Percentiles rank a stretch among this genome's conserved stretches.
Conservation (phyloP, 192 early-diverging fungal genomes). For the Backusella tarrabulga region DNA sequence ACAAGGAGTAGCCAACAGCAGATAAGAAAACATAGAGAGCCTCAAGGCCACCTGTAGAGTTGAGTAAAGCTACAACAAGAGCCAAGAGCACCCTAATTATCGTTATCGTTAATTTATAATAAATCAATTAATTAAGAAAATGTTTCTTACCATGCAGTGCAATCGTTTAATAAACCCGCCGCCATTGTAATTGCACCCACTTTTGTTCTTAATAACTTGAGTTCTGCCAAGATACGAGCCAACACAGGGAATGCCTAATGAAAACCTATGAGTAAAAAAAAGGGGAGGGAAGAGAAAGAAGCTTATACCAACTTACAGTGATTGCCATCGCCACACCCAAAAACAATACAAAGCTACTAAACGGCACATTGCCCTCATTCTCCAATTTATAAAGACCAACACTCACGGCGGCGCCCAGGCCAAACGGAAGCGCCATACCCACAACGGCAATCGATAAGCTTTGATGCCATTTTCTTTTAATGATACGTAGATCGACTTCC, state of each 20-base stretch:
- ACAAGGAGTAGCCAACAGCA: slow-evolving; percentile 64
- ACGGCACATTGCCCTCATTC: slow-evolving; percentile 43
- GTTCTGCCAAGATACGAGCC: slow-evolving; percentile 89
- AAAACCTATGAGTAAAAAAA: neutral
- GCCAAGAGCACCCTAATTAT: slow-evolving; percentile 54
- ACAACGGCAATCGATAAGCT: slow-evolving; percentile 69
- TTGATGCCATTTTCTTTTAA: slow-evolving; percentile 52
- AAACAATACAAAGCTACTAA: slow-evolving; percentile 83
- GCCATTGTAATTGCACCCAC: slow-evolving; percentile 87
- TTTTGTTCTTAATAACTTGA: slow-evolving; percentile 74
- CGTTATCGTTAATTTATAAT: neutral
- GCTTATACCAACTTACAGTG: slow-evolving; percentile 47
- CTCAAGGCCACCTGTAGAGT: slow-evolving; percentile 63
- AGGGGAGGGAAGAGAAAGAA: too few relatives aligned
- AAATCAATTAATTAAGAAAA: too few relatives aligned
- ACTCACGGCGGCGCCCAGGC: slow-evolving; percentile 72
- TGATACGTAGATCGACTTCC: slow-evolving; percentile 71
- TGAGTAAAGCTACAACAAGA: slow-evolving; percentile 84
- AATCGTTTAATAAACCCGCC: slow-evolving; percentile 87
- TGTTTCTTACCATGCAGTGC: slow-evolving; percentile 74
- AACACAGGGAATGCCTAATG: slow-evolving; percentile 86
- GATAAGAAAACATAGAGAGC: slow-evolving; percentile 84
- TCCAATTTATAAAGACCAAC: slow-evolving; percentile 65
- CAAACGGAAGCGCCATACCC: slow-evolving; percentile 85
- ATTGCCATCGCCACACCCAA: slow-evolving; percentile 90